Evolutionary conservation across 306 rosid species (phyloP), one percentile per base, ranked within the genome.

Genomic region (Gastrolobium villosum): DNA sequence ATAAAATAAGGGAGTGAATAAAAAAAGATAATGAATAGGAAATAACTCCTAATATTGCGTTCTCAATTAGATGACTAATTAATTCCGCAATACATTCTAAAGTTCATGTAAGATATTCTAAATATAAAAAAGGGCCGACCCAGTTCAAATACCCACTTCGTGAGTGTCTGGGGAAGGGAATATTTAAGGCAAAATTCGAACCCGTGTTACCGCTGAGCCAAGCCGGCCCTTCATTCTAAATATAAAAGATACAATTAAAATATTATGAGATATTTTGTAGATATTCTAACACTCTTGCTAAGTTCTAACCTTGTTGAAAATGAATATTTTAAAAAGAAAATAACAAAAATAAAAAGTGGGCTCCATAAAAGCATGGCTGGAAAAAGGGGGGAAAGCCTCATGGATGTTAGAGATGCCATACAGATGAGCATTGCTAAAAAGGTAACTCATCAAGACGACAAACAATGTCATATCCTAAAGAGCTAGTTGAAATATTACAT

Each of bases 21-120:
- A 57, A 10, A 40, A 57, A 32, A 57, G 34, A 57, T 57, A 57
- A 57, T 13, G 64, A 31, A 57, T 57, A 10, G 40, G 65, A 59
- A 59, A 59, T 10, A 32, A 10, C 65, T 32, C 26, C 65, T 26
- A 57, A 31, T 13, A 59, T 32, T 59, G 40, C 4, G 4, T 59
- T 41, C 39, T 31, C 59, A 10, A 32, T 59, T 32, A 9, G 65
- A 9, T 59, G 40, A 4, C 8, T 32, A 8, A 34, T 59, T 59
- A 15, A 59, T 59, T 59, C 32, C 3, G 0, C 20, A 3, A 31
- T 59, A 31, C 10, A 10, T 32, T 59, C 20, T 32, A 10, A 59
- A 59, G 43, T 34, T 60, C 4, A 34, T 35, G 20, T 60, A 60
- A 35, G 7, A 5, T 60, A 35, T 60, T 60, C 43, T 60, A 60